Conservation (phyloP, 2,329 filamentous ascomycete genomes). For the Penicillium brasilianum region DNA sequence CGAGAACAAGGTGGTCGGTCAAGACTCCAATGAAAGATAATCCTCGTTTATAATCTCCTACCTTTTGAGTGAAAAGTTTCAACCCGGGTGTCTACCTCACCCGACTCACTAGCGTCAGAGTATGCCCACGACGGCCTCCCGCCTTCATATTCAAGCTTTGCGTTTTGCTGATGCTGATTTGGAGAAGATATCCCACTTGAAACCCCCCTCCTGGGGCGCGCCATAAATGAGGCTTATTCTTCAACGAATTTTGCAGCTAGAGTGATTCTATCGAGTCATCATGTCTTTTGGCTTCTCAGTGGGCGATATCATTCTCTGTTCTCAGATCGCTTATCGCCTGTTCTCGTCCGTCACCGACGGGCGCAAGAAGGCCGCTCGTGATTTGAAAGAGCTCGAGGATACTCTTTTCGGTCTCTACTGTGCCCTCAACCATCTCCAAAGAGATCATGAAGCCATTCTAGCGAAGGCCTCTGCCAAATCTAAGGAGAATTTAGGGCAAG, state of each 20-base stretch:
- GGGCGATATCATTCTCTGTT: conserved; percentile 6
- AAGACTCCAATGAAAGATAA: not conserved
- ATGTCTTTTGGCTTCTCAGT: conserved; percentile 10
- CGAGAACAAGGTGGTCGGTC: not conserved
- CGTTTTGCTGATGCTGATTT: not conserved
- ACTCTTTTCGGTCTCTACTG: not conserved
- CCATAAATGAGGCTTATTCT: not conserved
- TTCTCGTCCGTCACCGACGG: conserved; percentile 5
- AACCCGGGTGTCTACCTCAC: too few relatives aligned
- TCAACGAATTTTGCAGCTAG: too few relatives aligned
- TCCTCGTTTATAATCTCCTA: too few relatives aligned
- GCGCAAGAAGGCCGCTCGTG: not conserved
- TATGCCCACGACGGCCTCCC: not conserved
- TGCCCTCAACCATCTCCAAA: not conserved
- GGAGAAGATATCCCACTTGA: not conserved
- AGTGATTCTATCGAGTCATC: not conserved
- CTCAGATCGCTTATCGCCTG: conserved; percentile 1
- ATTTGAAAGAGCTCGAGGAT: conserved; percentile 5
- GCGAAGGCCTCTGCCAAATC: not conserved
- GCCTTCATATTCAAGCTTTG: not conserved
- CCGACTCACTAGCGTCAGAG: too few relatives aligned
- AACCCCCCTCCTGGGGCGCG: not conserved
- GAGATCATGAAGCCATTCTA: not conserved
- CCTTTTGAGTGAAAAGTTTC: too few relatives aligned
- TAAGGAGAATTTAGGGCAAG: not conserved